Evolutionary conservation across 768 basidiomycete species (phyloP), one percentile per base, ranked within the genome.

Genomic region (Suillus paluster): DNA sequence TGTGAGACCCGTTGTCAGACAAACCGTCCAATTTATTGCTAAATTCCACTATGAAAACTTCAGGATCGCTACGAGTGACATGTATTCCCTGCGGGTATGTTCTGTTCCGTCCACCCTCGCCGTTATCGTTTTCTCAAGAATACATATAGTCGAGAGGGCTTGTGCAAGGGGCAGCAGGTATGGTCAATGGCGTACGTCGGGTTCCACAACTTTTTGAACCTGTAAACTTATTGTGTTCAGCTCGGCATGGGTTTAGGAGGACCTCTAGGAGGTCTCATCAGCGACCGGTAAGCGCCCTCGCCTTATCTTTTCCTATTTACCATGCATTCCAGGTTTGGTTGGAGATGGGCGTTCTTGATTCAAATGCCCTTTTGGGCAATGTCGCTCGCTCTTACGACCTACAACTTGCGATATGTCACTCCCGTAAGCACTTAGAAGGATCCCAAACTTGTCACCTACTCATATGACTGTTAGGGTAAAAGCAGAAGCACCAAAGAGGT

Each of bases 201-300:
- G n/a, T 36, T 54, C 63, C 9, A 25, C 58, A 11, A 30, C 36
- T 36, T 44, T 60, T 21, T 41, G 54, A 57, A 27, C 17, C 23
- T 66, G 49, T 57, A n/a, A 38, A 19, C 21, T 9, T 38, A 38
- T 50, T 25, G 42, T 41, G 42, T 48, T 30, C 65, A 92, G 87
- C 77, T 91, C 3, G 91, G 91, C 27, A 80, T 90, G 81, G 92
- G 91, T n/a, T 75, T 92, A 7, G 91, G 91, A 19, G 91, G 90
- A 1, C 89, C 90, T n/a, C 71, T 92, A 25, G 91, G 90, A 3
- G 90, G 90, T 2, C 70, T 86, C 21, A 82, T 93, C 21, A 87
- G 83, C 5, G 91, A 92, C 68, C 80, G 84, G 89, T 90, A 67
- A 58, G 76, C 57, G 27, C 4, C 11, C 21, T 33, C 19, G 61